Base-by-base conservation (phyloP, 805 yeast species). In the Nakazawaea populi region DNA sequence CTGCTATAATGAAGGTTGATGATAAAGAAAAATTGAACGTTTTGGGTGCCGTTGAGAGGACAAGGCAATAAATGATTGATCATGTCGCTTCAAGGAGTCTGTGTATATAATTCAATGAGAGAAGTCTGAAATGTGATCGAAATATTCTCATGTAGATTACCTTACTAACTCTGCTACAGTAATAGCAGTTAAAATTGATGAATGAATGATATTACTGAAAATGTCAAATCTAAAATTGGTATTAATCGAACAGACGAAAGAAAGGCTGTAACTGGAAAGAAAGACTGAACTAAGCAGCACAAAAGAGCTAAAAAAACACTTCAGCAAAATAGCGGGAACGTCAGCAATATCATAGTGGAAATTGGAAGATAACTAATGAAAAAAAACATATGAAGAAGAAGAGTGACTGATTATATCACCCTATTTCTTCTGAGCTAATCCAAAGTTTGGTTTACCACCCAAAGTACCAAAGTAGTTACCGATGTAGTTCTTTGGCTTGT, bases 1-100 rank as follows among this genome's bases (percentile, higher is more conserved):
- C 92, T 27, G 79, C 81, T 52, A 75, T 91, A 37, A 75, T 86
- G 49, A 88, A 82, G 64, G 82, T 83, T 48, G 75, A 79, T 56
- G 76, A 79, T 55, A 69, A 67, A 35, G 72, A 74, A 55, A 70
- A 69, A 38, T 71, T 83, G 52, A 82, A 81, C 55, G 74, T 76
- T 14, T 83, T 84, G 24, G 69, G 82, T 28, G 79, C 89, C 1
- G 68, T 81, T 49, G 79, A 79, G 49, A 77, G 80, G 56, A 69
- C 69, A 12, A 52, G 42, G 44, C 47, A 39, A 27, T 49, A 32
- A 49, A 5, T 32, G 24, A 18, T 18, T 18, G 24, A 18, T 18
- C 24, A 18, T 18, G 24, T 18, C 24, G 24, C 24, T 18, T 18
- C 3, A 18, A n/a, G 28, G 30, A 14, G 12, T 38, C 10, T 35